phyloP scores from a whole-genome alignment of 2,329 filamentous ascomycete species.

The Ophiostoma sp. region DNA sequence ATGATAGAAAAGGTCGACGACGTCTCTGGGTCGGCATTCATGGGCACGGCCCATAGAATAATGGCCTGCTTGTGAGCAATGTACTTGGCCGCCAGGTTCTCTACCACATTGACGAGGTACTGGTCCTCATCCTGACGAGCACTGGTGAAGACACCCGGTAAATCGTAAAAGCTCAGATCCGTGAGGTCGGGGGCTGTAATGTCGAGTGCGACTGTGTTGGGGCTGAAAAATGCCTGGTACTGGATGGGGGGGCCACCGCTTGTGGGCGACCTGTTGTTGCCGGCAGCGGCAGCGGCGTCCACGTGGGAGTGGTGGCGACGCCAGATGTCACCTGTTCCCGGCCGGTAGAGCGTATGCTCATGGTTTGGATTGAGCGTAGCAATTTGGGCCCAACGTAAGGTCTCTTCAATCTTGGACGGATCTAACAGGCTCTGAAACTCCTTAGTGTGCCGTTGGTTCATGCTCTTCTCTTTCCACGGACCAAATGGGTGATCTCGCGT shows the following conservation, averaged over 20 bases:
- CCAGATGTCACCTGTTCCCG: conserved; percentile 32
- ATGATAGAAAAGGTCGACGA: conserved; percentile 66
- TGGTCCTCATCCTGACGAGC: conserved; percentile 57
- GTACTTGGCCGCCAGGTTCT: conserved; percentile 64
- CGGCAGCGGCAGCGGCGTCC: conserved; percentile 27
- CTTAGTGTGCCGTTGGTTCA: conserved; percentile 37
- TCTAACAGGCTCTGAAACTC: conserved; percentile 61
- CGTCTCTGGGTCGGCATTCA: conserved; percentile 73
- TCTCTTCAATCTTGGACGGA: conserved; percentile 58
- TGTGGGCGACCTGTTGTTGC: conserved; percentile 28
- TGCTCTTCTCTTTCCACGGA: conserved; percentile 54
- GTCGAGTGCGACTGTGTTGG: conserved; percentile 72
- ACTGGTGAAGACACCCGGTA: conserved; percentile 75
- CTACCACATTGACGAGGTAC: conserved; percentile 66
- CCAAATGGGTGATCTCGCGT: conserved; percentile 52
- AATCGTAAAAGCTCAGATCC: conserved; percentile 74
- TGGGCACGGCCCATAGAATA: conserved; percentile 69
- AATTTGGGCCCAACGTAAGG: conserved; percentile 68
- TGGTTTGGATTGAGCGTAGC: conserved; percentile 65
- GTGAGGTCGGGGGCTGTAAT: conserved; percentile 67
- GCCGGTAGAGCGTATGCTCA: conserved; percentile 49
- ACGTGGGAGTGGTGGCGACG: conserved; percentile 16
- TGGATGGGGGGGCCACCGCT: conserved; percentile 19
- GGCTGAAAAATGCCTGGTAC: conserved; percentile 65
- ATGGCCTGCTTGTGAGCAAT: conserved; percentile 64